phyloP scores from a whole-genome alignment of 352 stramenopile species.

The Ophiocytium majus region DNA sequence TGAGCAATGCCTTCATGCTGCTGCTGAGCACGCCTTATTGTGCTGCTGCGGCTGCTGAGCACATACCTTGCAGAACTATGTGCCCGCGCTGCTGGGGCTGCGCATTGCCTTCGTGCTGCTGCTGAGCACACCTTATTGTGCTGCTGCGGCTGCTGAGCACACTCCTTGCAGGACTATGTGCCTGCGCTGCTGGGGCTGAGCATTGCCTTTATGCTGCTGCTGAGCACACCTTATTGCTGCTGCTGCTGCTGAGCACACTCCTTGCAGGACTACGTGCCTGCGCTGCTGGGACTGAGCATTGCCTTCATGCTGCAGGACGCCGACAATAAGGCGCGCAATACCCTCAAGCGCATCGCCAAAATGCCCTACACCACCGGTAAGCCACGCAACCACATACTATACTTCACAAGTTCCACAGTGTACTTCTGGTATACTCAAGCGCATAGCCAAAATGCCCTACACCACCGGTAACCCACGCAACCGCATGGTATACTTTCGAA shows the following conservation, averaged over 20 bases:
- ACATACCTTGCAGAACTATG: constrained; percentile 70
- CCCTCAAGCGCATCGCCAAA: constrained; percentile 89
- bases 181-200: constrained; percentile 78
- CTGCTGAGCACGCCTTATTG: too few species aligned
- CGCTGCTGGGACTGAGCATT: constrained; percentile 76
- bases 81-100: constrained; percentile 80
- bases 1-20: constrained; percentile 82
- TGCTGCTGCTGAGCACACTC: background rate
- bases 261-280: constrained; percentile 76
- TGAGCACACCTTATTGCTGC: background rate
- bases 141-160: too few species aligned
- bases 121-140: too few species aligned
- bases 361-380: constrained; percentile 71
- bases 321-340: constrained; percentile 75
- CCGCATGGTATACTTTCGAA: too few species aligned
- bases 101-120: constrained; percentile 83
- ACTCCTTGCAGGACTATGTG: too few species aligned
- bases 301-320: constrained; percentile 88
- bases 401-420: too few species aligned
- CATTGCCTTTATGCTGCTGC: constrained; percentile 77
- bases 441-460: constrained; percentile 86
- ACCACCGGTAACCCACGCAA: constrained; percentile 56
- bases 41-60: too few species aligned
- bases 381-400: too few species aligned
- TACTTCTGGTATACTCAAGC: too few species aligned